Base-by-base conservation (phyloP, 768 basidiomycete species). In the Leccinum uliginosum region DNA sequence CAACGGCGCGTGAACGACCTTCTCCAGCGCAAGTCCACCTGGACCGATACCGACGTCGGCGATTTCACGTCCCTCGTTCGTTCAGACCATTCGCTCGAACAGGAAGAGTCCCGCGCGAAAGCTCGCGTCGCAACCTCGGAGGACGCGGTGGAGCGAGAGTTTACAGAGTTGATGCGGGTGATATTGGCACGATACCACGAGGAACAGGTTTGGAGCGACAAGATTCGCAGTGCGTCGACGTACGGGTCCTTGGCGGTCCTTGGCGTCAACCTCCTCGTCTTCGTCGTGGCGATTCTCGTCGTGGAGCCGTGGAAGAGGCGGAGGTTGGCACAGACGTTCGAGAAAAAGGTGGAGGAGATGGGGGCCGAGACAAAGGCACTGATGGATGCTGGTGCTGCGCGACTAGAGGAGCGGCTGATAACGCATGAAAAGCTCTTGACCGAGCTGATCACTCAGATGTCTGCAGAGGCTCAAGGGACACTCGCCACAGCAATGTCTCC, bases 141-240 rank as follows among this genome's bases (percentile, higher is more conserved):
- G 63, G 81, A 83, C 51, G 83, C 81, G 2, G 91, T 93, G 17
- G 97, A 99, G 62, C 81, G 82, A 46, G 91, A 88, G 63, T 97
- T 98, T 69, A 86, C 80, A 65, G 87, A 85, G 67, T 80, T 98
- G 61, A 91, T 96, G 87, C 85, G 85, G 55, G 78, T 82, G 10
- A 98, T 98, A 65, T 80, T 99, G 57, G 85, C 83, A 50, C 82
- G 96, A 38, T 98, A 98, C 71, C 96, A 98, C 75, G 96, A 98
- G 74, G 97, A 99, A 70, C 97, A 99, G 71, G 85, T 98, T 3
- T 99, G 97, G 97, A 93, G 91, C 53, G 96, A 99, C 78, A 99
- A 99, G 75, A 97, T 99, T 58, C 85, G 97, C 34, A 93, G 91
- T 63, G 88, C 89, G 26, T 93, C 91, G 59, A 98, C 97, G 5